Evolutionary conservation across 2,329 filamentous ascomycete genomes (phyloP), one percentile per base, ranked within the genome.

Genomic region (Arthrobotrys iridis): DNA sequence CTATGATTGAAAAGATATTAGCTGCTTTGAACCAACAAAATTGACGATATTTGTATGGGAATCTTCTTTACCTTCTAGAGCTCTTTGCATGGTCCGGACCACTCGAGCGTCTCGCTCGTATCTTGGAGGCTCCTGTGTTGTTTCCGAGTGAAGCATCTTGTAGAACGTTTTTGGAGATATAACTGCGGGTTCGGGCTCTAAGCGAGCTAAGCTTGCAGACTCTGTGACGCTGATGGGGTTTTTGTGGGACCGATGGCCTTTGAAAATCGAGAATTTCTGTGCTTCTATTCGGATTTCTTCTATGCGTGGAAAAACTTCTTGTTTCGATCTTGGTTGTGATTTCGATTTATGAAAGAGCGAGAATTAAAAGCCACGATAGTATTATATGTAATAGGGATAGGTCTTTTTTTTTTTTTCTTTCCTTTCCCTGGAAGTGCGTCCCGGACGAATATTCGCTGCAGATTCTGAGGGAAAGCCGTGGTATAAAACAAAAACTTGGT

Each of bases 91-190:
- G 11, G 55, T 71, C 46, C 37, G 57, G 30, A 76, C 72, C 15
- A 71, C 50, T 43, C n/a, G 72, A 57, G 50, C 15, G 35, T 76
- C 72, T 60, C 72, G 72, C 41, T 76, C 72, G 59, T 65, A 76
- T 13, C 15, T 62, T 50, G 72, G 72, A 11, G 72, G 64, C 43
- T 70, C 65, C 48, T 71, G 72, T 48, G 66, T 65, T 70, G 65
- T 65, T 28, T 76, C 65, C 13, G 72, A 76, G 15, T 76, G 72
- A 50, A 76, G 57, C 72, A 76, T 76, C 18, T 65, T 76, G 58
- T 64, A 18, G 28, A 7, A 28, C 15, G 35, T 37, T 37, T 41
- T 45, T 11, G 46, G 50, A 22, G 48, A 40, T 30, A 28, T 18
- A 8, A 20, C 7, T 46, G 48, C 18, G 33, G 37, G 41, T 50